Percentiles rank a stretch among this genome's conserved stretches.
phyloP scores from a whole-genome alignment of 371 early-diverging fungal genomes.

The Batrachochytrium dendrobatidis region DNA sequence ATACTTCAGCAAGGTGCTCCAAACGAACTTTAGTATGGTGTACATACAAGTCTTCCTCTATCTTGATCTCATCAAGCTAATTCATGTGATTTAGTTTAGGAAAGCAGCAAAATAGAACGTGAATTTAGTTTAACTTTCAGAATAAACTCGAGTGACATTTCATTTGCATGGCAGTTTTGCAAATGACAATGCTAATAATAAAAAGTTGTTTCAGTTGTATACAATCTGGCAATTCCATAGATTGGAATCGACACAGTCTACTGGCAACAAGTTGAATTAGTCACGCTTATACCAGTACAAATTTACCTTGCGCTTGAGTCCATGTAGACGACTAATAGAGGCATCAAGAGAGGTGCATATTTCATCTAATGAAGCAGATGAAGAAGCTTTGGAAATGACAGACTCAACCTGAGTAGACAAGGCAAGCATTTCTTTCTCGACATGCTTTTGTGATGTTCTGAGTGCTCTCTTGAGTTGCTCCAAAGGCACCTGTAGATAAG shows the following conservation, averaged over 20 bases:
- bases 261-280: too few relatives aligned
- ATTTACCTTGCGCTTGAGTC: constrained; percentile 67
- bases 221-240: too few relatives aligned
- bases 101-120: too few relatives aligned
- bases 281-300: too few relatives aligned
- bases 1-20: constrained; percentile 64
- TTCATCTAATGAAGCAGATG: constrained; percentile 33
- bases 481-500: constrained; percentile 57
- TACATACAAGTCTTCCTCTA: constrained; percentile 62
- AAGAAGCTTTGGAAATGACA: not conserved
- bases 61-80: constrained; percentile 66
- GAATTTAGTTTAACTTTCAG: too few relatives aligned
- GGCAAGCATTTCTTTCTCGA: constrained; percentile 66
- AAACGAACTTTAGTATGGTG: constrained; percentile 65
- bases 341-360: constrained; percentile 52
- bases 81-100: not conserved
- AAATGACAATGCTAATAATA: too few relatives aligned
- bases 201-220: too few relatives aligned
- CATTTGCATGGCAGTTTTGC: too few relatives aligned
- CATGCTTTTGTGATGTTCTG: constrained; percentile 67
- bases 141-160: too few relatives aligned
- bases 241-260: too few relatives aligned
- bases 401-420: not conserved
- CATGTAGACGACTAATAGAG: constrained; percentile 55
- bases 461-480: constrained; percentile 81